Evolutionary conservation across 371 early-diverging fungal genomes (phyloP), one percentile per base, ranked within the genome.

Genomic region (Blastocladiella emersonii): DNA sequence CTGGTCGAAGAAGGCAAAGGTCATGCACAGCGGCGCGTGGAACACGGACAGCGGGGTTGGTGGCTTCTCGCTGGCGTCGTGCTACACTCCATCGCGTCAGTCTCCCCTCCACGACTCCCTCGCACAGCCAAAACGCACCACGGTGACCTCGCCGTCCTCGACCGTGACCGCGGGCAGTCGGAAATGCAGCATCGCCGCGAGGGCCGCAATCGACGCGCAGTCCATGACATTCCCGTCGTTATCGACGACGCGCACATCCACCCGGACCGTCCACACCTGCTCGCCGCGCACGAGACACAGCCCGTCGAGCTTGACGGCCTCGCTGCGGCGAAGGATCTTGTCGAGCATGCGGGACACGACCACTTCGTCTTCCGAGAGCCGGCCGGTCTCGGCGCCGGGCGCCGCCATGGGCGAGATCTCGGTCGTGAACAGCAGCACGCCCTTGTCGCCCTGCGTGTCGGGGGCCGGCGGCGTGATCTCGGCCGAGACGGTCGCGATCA

Each of bases 231-330:
- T 96, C 37, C 98, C 98, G 63, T 90, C 91, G 66, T 94, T 82
- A 71, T 94, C 93, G 63, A 96, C 72, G 62, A 95, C 89, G 60
- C 90, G 87, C 25, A 95, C 72, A 70, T 95, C 95, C 8, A 95
- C 82, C 3, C 92, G 86, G 48, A 98, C 80, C 32, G 79, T 73
- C 95, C 97, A 98, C 4, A 95, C 95, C 77, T 91, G 89, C 71
- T 93, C 90, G 37, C 94, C 93, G n/a, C 94, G 88, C 41, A 94
- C 77, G 61, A 98, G 92, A 72, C 98, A 96, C 63, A 98, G 77
- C 12, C 95, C 91, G 72, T 98, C 98, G 25, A 92, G 88, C 69
- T 98, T 97, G 62, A 98, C 76, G 15, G 93, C 94, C 61, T 92
- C 79, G 64, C 86, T 85, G 64, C 85, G 76, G 65, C 84, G 82